A percentile compares a stretch with the other conserved stretches of the same genome.
These are phyloP conservation scores for Neonectria hederae DNA, from an alignment of 2,329 filamentous ascomycete species.

Conservation along the genomic window DNA sequence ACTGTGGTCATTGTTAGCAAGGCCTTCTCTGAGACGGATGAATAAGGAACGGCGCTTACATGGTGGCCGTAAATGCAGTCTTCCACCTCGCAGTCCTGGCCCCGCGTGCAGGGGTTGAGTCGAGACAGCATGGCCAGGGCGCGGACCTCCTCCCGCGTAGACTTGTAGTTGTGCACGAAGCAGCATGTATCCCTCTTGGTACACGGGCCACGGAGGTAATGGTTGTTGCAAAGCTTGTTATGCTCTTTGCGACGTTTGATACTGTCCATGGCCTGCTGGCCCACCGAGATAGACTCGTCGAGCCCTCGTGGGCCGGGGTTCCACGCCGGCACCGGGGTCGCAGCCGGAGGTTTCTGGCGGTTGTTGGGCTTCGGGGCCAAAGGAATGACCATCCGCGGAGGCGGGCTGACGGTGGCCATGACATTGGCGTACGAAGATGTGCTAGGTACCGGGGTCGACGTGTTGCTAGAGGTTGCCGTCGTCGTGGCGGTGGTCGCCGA, in stretches of 20 bases:
- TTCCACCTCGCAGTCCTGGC: slow-evolving; percentile 66
- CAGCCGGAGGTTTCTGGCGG: slow-evolving; percentile 16
- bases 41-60: slow-evolving; percentile 46
- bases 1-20: slow-evolving; percentile 49
- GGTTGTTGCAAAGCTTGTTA: slow-evolving; percentile 70
- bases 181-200: slow-evolving; percentile 62
- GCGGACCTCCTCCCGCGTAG: slow-evolving; percentile 62
- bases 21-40: background rate
- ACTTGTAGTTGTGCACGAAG: slow-evolving; percentile 66
- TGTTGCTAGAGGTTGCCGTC: background rate
- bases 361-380: slow-evolving; percentile 44
- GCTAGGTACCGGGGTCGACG: background rate
- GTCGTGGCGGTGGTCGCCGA: slow-evolving; percentile 3
- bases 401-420: slow-evolving; percentile 53
- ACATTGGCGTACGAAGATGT: slow-evolving; percentile 53
- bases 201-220: slow-evolving; percentile 68
- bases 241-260: slow-evolving; percentile 65
- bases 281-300: slow-evolving; percentile 61
- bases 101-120: slow-evolving; percentile 65
- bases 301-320: slow-evolving; percentile 64
- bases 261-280: slow-evolving; percentile 57
- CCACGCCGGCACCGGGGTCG: slow-evolving; percentile 55
- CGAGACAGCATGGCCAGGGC: slow-evolving; percentile 66
- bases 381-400: slow-evolving; percentile 55
- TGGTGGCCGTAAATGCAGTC: slow-evolving; percentile 73